Base-by-base conservation (phyloP, 805 yeast genomes). In the Pichia nakasei region DNA sequence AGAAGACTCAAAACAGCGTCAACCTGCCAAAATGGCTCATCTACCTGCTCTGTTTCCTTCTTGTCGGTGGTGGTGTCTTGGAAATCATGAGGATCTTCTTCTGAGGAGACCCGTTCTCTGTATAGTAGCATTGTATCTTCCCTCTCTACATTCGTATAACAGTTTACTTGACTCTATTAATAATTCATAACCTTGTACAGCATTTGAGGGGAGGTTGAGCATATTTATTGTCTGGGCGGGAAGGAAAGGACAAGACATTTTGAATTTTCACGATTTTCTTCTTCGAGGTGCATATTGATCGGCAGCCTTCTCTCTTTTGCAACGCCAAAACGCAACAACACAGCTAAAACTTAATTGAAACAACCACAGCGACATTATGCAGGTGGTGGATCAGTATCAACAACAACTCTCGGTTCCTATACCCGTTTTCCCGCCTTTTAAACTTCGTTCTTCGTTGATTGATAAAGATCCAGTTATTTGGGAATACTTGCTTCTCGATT, bases 401-500 rank as follows among this genome's bases (percentile, higher is more conserved):
- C 41, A 44, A 21, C 31, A 26, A 34, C 27, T 49, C 3, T 37
- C 38, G 12, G 40, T 49, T 21, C 49, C 52, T 11, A 49, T 49
- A 5, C 52, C 52, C 15, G 40, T 75, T 22, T 84, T 77, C 47
- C 93, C 93, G 9, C 88, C 89, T 2, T 82, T 83, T 62, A 74
- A 75, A 48, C 69, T 84, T 22, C 67, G 93, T 31, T 83, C 89
- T 0, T 78, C 86, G n/a, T 65, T 84, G 56, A 80, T 82, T 7
- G 93, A 84, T 55, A 83, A 77, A 48, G 94, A 84, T 56, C 94
- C 94, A 0, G 88, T 84, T 20, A 84, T 84, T 9, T 84, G 91
- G 88, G 82, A 75, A 4, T 87, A 82, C 57, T 61, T 82, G 19
- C 60, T 84, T 17, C 85, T 81, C 51, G 75, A 75, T 3, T 84